Conservation (phyloP, 2,329 filamentous ascomycete species). For the Penicillium sp. region DNA sequence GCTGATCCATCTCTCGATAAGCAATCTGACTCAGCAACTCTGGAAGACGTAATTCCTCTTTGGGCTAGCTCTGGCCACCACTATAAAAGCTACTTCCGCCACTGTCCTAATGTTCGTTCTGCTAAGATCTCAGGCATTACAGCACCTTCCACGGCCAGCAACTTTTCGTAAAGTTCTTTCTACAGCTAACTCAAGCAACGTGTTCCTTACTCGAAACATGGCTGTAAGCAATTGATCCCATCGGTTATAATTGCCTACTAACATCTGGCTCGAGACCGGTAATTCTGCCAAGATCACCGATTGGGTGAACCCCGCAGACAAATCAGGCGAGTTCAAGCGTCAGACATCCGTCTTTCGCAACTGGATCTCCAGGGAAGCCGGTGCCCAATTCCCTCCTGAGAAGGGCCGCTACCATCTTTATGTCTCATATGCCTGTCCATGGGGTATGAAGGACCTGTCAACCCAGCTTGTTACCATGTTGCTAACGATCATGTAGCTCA, state of each 20-base stretch:
- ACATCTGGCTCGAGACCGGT: conserved; percentile 18
- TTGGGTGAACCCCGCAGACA: conserved; percentile 78
- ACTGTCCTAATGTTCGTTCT: conserved; percentile 28
- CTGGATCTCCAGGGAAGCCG: conserved; percentile 71
- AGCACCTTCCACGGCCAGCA: conserved; percentile 19
- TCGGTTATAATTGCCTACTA: neutral
- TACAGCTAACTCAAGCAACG: conserved; percentile 16
- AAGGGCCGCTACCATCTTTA: conserved; percentile 93
- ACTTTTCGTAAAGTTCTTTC: conserved; percentile 10
- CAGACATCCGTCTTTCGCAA: conserved; percentile 80
- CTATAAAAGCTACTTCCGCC: conserved; percentile 9
- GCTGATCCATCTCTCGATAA: conserved; percentile 25
- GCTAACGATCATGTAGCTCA: conserved; percentile 58
- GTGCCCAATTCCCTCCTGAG: conserved; percentile 78
- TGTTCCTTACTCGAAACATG: conserved; percentile 33
- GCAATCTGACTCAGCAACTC: conserved; percentile 25
- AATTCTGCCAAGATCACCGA: conserved; percentile 66
- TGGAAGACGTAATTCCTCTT: conserved; percentile 15
- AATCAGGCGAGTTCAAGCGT: conserved; percentile 88
- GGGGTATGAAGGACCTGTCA: conserved; percentile 54
- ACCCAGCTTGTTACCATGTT: conserved; percentile 12
- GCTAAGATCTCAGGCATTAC: conserved; percentile 23
- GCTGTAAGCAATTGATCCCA: conserved; percentile 27
- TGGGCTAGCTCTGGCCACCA: conserved; percentile 2
- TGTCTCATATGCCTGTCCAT: conserved; percentile 90